Evolutionary conservation across 2,329 filamentous ascomycete genomes (phyloP), one percentile per base, ranked within the genome.

Genomic region (Colletotrichum simmondsii): DNA sequence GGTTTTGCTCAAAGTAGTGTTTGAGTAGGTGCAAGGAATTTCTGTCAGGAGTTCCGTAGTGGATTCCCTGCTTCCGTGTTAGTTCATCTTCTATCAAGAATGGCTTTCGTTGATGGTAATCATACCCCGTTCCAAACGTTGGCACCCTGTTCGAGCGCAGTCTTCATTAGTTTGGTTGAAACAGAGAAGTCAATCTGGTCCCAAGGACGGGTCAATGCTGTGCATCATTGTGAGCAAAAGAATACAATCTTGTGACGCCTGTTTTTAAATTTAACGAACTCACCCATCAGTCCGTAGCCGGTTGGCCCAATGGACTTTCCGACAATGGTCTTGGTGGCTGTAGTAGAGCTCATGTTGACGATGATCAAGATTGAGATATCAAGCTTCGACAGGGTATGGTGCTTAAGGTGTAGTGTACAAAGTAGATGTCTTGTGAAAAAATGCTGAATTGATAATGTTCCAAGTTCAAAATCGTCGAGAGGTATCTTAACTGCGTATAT

Each of bases 1-100:
- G 89, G 77, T 90, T 85, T 54, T 84, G 82, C 24, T 83, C 82
- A 77, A 91, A 90, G 79, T 91, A 91, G 42, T 85, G 81, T 62
- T 87, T 83, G 56, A 90, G 77, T 19, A 91, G 81, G 58, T 87
- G 84, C 42, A 90, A 80, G 0, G 87, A 88, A 77, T 90, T 88
- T 68, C 82, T 81, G 2, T 85, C 79, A 0, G 85, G 83, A 2
- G 81, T 78, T 30, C 89, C 89, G 77, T 90, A 90, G 72, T 88
- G 81, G 72, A 49, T 53, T 19, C 66, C 59, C 49, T 69, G 66
- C 8, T 16, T 8, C 6, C 30, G 2, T 4, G 4, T 56, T 11
- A 65, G 60, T 42, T 11, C 7, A 49, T 42, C 14, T 16, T 3
- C 16, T 16, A 42, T 16, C 5, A 16, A 42, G 14, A 12, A 42